A percentile compares a stretch with the other conserved stretches of the same genome.
Conservation (phyloP, 1,139 yeast species). For the Geotrichum bryndzae region DNA sequence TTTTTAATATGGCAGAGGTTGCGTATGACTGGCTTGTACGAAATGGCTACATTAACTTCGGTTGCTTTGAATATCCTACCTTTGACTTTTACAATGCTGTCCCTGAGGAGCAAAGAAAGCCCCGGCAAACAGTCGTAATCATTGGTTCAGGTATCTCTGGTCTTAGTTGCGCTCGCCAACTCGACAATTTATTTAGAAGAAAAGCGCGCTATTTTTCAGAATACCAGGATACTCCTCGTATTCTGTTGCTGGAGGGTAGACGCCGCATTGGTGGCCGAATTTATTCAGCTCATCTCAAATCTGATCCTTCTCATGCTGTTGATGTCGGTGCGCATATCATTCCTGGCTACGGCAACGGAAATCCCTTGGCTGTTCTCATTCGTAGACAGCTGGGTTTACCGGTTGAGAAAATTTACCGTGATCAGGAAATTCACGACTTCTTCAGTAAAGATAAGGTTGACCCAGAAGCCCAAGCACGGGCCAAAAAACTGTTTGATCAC, state of each 20-base stretch:
- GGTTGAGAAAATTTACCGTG: constrained; percentile 30
- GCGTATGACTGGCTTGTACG: constrained; percentile 42
- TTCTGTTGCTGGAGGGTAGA: constrained; percentile 39
- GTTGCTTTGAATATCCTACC: constrained; percentile 36
- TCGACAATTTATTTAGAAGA: constrained; percentile 35
- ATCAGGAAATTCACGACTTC: constrained; percentile 33
- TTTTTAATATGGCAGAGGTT: constrained; percentile 39
- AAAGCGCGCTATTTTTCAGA: constrained; percentile 35
- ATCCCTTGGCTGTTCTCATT: constrained; percentile 38
- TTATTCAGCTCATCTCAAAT: constrained; percentile 36
- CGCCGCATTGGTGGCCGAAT: constrained; percentile 42
- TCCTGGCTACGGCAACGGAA: constrained; percentile 41
- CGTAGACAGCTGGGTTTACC: constrained; percentile 41
- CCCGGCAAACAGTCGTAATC: constrained; percentile 37
- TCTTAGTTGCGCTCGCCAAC: constrained; percentile 40
- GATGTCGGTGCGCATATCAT: constrained; percentile 42
- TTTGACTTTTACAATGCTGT: constrained; percentile 18
- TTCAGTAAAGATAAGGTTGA: constrained; percentile 31
- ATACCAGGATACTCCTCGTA: constrained; percentile 39
- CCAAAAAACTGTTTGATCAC: constrained; percentile 35
- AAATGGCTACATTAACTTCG: constrained; percentile 41
- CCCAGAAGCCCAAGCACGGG: constrained; percentile 32
- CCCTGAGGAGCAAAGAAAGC: constrained; percentile 29
- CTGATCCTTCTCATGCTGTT: constrained; percentile 28
- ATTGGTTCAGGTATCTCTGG: constrained; percentile 44